A percentile compares a stretch with the other conserved stretches of the same genome.
These are phyloP conservation scores for Fusarium globosum DNA, from an alignment of 2,329 filamentous ascomycete genomes.

Conservation along the genomic window DNA sequence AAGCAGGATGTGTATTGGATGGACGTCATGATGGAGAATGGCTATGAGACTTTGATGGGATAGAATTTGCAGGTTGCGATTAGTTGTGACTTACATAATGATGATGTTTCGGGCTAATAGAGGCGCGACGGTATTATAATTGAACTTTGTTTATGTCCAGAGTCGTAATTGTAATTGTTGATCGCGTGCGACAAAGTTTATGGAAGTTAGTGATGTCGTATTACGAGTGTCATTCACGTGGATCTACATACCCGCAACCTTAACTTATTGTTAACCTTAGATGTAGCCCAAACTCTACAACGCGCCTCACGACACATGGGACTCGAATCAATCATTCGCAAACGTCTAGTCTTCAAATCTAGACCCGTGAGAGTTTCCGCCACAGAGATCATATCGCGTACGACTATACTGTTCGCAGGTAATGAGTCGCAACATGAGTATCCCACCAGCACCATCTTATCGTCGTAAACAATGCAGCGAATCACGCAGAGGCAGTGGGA, in stretches of 20 bases:
- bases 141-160: neutral
- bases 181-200: neutral
- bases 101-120: neutral
- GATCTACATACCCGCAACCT: neutral
- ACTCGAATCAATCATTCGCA: neutral
- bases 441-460: neutral
- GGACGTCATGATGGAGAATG: conserved; percentile 51
- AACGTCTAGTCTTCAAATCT: neutral
- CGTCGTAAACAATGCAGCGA: neutral
- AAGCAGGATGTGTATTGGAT: conserved; percentile 56
- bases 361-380: neutral
- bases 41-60: conserved; percentile 48
- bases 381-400: neutral
- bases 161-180: neutral
- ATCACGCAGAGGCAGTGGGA: neutral
- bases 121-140: neutral
- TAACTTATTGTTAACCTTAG: neutral
- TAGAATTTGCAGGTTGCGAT: neutral
- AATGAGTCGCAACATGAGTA: neutral
- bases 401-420: neutral
- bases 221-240: neutral
- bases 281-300: neutral
- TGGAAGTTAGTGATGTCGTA: neutral
- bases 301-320: neutral
- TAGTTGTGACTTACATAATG: neutral